Conservation (phyloP, 1,284 basidiomycete genomes). For the Ceratobasidium sp. region DNA sequence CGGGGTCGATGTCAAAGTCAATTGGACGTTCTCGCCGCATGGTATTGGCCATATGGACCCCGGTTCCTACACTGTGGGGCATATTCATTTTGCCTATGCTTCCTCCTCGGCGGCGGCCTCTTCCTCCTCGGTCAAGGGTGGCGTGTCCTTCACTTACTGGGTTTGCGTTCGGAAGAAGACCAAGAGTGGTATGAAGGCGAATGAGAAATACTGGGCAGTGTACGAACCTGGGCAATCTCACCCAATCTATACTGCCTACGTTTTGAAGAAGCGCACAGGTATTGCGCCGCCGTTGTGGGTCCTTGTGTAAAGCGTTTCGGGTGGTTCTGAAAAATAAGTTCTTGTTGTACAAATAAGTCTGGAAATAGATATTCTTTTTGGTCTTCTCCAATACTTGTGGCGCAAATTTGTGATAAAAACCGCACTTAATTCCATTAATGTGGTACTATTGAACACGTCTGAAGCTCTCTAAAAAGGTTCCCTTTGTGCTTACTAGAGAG, state of each 20-base stretch:
- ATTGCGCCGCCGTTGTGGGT: not conserved
- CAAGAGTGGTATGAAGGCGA: not conserved
- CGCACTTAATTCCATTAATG: not conserved
- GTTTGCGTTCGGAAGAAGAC: not conserved
- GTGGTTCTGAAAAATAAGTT: not conserved
- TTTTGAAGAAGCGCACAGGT: not conserved
- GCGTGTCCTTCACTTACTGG: not conserved
- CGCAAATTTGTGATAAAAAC: not conserved
- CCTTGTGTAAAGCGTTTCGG: not conserved
- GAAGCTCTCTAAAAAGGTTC: not conserved
- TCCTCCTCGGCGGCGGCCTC: not conserved
- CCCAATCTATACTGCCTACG: not conserved
- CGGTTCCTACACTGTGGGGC: not conserved
- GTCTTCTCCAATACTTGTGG: not conserved
- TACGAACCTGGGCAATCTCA: constrained; percentile 10
- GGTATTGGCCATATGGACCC: not conserved
- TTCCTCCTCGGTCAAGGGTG: not conserved
- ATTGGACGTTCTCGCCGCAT: not conserved
- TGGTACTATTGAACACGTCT: not conserved
- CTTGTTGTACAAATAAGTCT: not conserved
- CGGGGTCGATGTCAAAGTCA: not conserved
- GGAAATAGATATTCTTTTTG: not conserved
- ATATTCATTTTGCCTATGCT: not conserved
- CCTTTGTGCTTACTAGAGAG: not conserved
- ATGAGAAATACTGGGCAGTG: not conserved